Conservation (phyloP, 2,329 filamentous ascomycete species). For the Ophiocordyceps camponoti-rufipedis region DNA sequence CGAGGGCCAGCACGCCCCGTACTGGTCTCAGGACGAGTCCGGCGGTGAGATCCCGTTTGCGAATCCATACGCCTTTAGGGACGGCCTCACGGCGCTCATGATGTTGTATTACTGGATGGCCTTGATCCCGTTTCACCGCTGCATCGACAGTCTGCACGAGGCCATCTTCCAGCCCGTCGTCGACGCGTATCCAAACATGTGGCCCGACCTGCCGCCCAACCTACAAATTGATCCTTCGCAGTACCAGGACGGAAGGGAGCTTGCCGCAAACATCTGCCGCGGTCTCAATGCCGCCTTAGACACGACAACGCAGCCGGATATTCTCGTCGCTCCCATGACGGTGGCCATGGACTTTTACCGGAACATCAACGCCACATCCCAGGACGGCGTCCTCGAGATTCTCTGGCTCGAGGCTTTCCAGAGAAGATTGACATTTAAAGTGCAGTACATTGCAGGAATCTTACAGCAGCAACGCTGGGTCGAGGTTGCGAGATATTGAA, state of each 20-base stretch:
- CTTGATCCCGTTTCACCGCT: constrained; percentile 29
- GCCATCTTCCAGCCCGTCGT: constrained; percentile 24
- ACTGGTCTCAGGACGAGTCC: constrained; percentile 20
- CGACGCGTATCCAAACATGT: constrained; percentile 19
- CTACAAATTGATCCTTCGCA: constrained; percentile 21
- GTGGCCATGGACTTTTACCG: constrained; percentile 24
- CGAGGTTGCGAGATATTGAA: constrained; percentile 14
- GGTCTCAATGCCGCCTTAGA: constrained; percentile 27
- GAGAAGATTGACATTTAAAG: constrained; percentile 18
- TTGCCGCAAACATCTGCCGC: constrained; percentile 31
- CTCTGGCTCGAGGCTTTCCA: constrained; percentile 29
- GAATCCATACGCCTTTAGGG: constrained; percentile 24
- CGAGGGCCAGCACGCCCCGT: constrained; percentile 13
- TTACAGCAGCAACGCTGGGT: constrained; percentile 21
- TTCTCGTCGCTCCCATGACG: constrained; percentile 23
- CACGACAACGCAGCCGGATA: constrained; percentile 25
- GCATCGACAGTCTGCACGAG: constrained; percentile 25
- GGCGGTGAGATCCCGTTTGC: constrained; percentile 22
- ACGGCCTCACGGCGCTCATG: constrained; percentile 23
- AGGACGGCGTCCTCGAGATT: constrained; percentile 24
- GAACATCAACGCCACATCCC: constrained; percentile 17
- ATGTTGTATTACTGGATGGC: constrained; percentile 36
- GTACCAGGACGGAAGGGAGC: constrained; percentile 24
- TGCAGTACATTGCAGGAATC: constrained; percentile 20
- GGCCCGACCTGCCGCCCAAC: constrained; percentile 18